These are phyloP conservation scores for Nadsonia commutata DNA, from an alignment of 1,139 yeast genomes.

Conservation along the genomic window DNA sequence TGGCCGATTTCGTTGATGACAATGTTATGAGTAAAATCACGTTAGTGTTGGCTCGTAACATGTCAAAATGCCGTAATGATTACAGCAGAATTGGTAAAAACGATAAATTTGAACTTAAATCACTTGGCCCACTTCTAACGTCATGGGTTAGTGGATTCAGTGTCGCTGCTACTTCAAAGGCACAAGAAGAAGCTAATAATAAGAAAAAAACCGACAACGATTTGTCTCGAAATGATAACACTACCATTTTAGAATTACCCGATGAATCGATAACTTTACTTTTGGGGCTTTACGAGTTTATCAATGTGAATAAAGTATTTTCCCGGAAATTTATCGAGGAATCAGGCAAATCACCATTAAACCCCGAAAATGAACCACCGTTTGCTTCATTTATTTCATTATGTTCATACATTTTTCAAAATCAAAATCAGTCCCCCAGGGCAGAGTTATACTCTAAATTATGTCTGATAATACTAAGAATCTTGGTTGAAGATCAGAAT, in stretches of 20 bases:
- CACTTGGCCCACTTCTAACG: conserved; percentile 8
- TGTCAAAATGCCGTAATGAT: conserved; percentile 7
- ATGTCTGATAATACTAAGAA: conserved; percentile 18
- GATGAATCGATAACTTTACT: conserved; percentile 16
- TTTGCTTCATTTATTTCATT: conserved; percentile 20
- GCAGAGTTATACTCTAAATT: conserved; percentile 21
- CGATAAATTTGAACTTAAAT: neutral
- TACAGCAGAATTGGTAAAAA: neutral
- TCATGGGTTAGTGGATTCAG: conserved; percentile 9
- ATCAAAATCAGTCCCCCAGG: conserved; percentile 17
- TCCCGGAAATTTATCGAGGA: conserved; percentile 18
- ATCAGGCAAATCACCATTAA: conserved; percentile 8
- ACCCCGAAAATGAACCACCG: conserved; percentile 9
- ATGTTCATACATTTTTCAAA: conserved; percentile 20
- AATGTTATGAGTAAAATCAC: conserved; percentile 21
- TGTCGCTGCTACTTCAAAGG: neutral
- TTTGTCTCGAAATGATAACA: too few relatives aligned
- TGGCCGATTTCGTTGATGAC: conserved; percentile 27
- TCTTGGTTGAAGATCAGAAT: conserved; percentile 20
- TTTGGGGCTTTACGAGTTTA: conserved; percentile 25
- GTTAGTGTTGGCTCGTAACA: conserved; percentile 17
- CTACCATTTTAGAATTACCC: conserved; percentile 10
- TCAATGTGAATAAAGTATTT: conserved; percentile 23
- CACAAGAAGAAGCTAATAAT: neutral
- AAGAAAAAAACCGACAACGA: too few relatives aligned